Conservation (phyloP, 1,139 yeast genomes). For the Zygosaccharomyces sapae region DNA sequence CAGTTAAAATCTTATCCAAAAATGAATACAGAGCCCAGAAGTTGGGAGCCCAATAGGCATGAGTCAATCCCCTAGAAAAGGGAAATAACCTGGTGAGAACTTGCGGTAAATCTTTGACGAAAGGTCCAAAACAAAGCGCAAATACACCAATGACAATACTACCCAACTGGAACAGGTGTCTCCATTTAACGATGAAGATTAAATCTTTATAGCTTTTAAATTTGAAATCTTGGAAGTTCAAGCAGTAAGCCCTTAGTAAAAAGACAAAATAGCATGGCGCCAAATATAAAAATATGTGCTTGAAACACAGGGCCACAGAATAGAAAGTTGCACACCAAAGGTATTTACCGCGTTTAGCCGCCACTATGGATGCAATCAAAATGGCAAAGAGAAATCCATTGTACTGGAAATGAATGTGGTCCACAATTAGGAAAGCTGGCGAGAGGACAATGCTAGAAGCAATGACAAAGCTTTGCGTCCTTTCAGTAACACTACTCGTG, state of each 20-base stretch:
- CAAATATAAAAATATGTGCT: constrained; percentile 85
- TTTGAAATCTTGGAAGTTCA: constrained; percentile 36
- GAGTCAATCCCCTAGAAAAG: constrained; percentile 90
- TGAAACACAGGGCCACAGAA: constrained; percentile 77
- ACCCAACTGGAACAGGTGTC: constrained; percentile 57
- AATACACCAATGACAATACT: constrained; percentile 59
- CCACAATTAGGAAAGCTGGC: constrained; percentile 84
- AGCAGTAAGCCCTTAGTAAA: constrained; percentile 61
- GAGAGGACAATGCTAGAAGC: constrained; percentile 80
- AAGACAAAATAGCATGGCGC: constrained; percentile 93
- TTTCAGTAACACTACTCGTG: constrained; percentile 41
- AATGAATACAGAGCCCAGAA: constrained; percentile 93
- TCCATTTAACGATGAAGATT: constrained; percentile 52
- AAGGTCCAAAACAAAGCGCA: constrained; percentile 74
- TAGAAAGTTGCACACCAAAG: constrained; percentile 70
- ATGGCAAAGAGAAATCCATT: constrained; percentile 91
- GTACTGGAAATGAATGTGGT: constrained; percentile 92
- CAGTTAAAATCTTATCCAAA: constrained; percentile 67
- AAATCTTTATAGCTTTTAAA: constrained; percentile 35
- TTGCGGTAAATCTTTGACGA: constrained; percentile 62
- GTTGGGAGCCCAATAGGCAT: constrained; percentile 99
- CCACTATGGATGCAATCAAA: constrained; percentile 65
- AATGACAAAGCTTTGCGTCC: constrained; percentile 57
- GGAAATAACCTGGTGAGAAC: constrained; percentile 75
- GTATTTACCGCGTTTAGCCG: constrained; percentile 57